These are phyloP conservation scores for Penicillium coffeae DNA, from an alignment of 495 filamentous ascomycete genomes.

Conservation along the genomic window DNA sequence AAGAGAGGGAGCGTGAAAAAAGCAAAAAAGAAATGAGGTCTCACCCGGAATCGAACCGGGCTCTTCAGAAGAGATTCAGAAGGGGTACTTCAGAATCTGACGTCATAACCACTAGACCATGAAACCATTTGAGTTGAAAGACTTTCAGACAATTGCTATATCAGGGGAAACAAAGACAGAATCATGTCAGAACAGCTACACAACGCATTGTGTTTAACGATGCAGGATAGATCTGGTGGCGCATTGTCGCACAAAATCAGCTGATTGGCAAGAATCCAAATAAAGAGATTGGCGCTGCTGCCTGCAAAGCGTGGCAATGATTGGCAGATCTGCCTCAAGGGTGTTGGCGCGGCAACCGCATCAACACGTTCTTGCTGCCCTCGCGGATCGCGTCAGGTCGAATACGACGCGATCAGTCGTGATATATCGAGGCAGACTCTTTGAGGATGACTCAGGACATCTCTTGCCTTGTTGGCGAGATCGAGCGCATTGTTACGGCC, in stretches of 20 bases:
- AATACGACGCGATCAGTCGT: not conserved
- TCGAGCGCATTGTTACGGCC: constrained; percentile 40
- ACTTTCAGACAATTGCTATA: not conserved
- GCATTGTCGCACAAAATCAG: too few species aligned
- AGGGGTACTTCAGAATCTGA: not conserved
- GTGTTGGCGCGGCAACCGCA: constrained; percentile 38
- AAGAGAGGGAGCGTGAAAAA: not conserved
- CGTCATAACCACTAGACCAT: not conserved
- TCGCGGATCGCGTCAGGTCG: not conserved
- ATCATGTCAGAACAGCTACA: too few species aligned
- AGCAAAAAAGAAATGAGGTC: not conserved
- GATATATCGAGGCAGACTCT: constrained; percentile 1
- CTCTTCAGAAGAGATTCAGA: not conserved
- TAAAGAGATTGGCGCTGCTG: not conserved
- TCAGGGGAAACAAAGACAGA: not conserved
- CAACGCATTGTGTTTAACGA: too few species aligned
- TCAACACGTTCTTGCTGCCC: constrained; percentile 15
- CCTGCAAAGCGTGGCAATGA: not conserved
- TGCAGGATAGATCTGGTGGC: too few species aligned
- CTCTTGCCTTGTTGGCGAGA: constrained; percentile 23
- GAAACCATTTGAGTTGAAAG: not conserved
- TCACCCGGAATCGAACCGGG: not conserved
- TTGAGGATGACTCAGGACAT: constrained; percentile 15
- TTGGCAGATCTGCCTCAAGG: not conserved
- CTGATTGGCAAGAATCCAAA: not conserved